Conservation (phyloP, 768 basidiomycete genomes). For the Mycena filopes region DNA sequence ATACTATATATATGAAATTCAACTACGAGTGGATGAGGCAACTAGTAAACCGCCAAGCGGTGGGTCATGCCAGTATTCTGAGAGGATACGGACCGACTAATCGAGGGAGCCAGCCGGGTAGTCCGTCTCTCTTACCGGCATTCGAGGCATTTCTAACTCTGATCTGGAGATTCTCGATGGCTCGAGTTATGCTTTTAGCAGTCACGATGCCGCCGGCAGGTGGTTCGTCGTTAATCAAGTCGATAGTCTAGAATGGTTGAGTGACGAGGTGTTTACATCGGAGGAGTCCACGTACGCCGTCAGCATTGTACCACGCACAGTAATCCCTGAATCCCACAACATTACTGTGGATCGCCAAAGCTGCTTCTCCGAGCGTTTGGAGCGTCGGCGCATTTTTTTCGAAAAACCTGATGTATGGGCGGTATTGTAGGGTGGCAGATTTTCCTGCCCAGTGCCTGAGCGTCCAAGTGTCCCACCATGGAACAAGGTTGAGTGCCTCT, state of each 20-base stretch:
- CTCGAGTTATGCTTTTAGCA: no score
- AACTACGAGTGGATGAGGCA: no score
- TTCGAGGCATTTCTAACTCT: neutral
- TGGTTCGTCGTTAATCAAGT: neutral
- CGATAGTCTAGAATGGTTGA: neutral
- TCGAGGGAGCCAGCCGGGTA: no score
- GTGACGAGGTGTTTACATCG: neutral
- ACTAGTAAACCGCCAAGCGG: no score
- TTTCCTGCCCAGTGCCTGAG: neutral
- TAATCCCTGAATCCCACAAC: neutral
- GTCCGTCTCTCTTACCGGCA: no score
- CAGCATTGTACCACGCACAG: neutral
- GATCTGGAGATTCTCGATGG: neutral
- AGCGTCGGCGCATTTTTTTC: neutral
- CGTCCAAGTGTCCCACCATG: constrained; percentile 2
- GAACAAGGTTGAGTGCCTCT: neutral
- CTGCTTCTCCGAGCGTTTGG: neutral
- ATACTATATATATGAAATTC: no score
- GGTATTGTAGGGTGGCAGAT: neutral
- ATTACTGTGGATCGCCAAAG: neutral
- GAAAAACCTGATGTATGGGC: neutral
- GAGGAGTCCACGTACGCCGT: neutral
- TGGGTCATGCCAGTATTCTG: no score
- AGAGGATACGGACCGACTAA: no score
- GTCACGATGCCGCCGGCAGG: neutral